Evolutionary conservation across 2,329 filamentous ascomycete genomes (phyloP).

Genomic region (Pseudogymnoascus destructans): DNA sequence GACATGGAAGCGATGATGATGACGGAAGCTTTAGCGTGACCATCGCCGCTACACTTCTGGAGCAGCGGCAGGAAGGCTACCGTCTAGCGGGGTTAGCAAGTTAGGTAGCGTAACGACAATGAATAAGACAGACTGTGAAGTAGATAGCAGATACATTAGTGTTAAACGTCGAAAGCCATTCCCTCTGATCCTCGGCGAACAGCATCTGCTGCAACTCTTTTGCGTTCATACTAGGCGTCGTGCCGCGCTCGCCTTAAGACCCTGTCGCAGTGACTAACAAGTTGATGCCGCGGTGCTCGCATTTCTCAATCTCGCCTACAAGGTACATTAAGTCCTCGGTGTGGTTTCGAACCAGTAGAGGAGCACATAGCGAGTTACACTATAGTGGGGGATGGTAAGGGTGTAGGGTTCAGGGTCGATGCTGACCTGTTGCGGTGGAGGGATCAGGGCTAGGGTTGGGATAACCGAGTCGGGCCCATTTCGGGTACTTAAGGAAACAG

Average conservation of each 20-base stretch:
- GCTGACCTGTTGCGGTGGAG: no score
- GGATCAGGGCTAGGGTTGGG: no score
- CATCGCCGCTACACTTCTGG: constrained; percentile 37
- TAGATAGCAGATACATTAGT: constrained; percentile 59
- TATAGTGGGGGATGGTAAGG: no score
- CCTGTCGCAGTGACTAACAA: constrained; percentile 46
- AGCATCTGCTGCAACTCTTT: constrained; percentile 40
- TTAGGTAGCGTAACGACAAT: neutral
- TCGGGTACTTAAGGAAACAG: no score
- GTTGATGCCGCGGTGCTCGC: constrained; percentile 42
- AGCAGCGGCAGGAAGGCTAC: constrained; percentile 49
- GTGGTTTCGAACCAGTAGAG: no score
- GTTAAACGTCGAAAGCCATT: constrained; percentile 57
- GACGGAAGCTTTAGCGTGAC: constrained; percentile 18
- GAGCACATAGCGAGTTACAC: no score
- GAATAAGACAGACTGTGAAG: constrained; percentile 32
- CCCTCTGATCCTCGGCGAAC: constrained; percentile 46
- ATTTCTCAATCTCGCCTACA: constrained; percentile 38
- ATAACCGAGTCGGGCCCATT: no score
- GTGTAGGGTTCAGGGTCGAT: no score
- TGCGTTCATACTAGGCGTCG: constrained; percentile 32
- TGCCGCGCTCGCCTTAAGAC: constrained; percentile 32
- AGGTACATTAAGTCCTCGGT: constrained; percentile 41
- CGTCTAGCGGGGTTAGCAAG: constrained; percentile 28
- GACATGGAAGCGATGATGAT: constrained; percentile 23